Base-by-base conservation (phyloP, 495 filamentous ascomycete genomes). In the Penicillium steckii region DNA sequence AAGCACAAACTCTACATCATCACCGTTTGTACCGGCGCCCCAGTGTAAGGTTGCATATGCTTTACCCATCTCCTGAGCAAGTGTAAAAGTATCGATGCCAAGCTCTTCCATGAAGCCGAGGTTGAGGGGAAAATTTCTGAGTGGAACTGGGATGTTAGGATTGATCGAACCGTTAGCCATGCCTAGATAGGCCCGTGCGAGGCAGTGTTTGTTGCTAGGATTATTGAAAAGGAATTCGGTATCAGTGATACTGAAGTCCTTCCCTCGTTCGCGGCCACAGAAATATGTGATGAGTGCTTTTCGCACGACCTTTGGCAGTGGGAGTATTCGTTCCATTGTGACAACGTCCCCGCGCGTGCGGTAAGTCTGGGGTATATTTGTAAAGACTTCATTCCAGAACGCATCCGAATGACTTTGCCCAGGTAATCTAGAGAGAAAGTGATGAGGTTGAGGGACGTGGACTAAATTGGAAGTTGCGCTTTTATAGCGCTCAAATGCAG, bases 111-210 rank as follows among this genome's bases (percentile, higher is more conserved):
- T 47, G 4, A 5, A 9, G 9, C 25, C 26, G 19, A 59, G 50
- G 22, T 54, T 50, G 19, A 59, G 33, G 40, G 50, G 56, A 21
- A 59, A 44, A 9, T 59, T 53, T 27, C 46, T 3, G 5, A 57
- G 40, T 8, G 48, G 35, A 13, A 17, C 44, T 33, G 44, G 15
- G 8, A 18, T 46, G 3, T 37, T 8, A 17, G 9, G 32, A 26
- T 19, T 8, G 5, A 24, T 30, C 10, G 29, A 17, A 27, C 76
- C 53, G 78, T 79, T 66, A 76, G 68, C 4, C 24, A 53, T 32
- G 8, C 45, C 50, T 10, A 57, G 25, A 19, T 57, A 57, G 4
- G 50, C 18, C 13, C 45, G 37, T 7, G 40, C 50, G 2, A 57
- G 50, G 19, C 55, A 57, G 25, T 57, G 50, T 30, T 57, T 57